A percentile compares a stretch with the other conserved stretches of the same genome.
phyloP scores from a whole-genome alignment of 164 flowering plant species.

The Litsea cubeba region DNA sequence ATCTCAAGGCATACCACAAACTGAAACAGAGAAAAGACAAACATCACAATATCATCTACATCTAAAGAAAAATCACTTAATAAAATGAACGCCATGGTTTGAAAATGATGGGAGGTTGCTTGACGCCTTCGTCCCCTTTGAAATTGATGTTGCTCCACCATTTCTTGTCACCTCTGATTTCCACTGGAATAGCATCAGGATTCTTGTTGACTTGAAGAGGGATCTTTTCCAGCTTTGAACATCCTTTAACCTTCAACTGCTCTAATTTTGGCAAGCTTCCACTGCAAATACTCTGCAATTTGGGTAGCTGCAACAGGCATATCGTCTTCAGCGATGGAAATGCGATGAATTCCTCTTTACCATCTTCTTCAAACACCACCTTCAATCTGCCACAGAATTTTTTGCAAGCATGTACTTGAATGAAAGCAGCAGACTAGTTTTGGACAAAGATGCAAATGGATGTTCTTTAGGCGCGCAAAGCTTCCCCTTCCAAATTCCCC shows the following conservation, averaged over 20 bases:
- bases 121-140: background rate
- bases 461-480: background rate
- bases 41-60: too few species aligned
- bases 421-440: background rate
- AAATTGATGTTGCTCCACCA: background rate
- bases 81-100: background rate
- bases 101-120: background rate
- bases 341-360: background rate
- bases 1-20: too few species aligned
- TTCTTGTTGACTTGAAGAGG: background rate
- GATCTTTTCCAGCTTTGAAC: slow-evolving; percentile 1
- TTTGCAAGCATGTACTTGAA: background rate
- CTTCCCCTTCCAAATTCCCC: background rate
- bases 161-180: background rate
- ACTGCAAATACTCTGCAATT: slow-evolving; percentile 1
- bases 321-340: background rate
- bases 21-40: too few species aligned
- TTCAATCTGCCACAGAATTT: background rate
- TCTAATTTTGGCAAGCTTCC: background rate
- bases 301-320: background rate
- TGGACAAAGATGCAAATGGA: background rate
- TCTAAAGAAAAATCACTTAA: too few species aligned
- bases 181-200: background rate
- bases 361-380: background rate
- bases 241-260: slow-evolving; percentile 3